Evolutionary conservation across 2,329 filamentous ascomycete genomes (phyloP).

Genomic region (Westerdykella ornata): DNA sequence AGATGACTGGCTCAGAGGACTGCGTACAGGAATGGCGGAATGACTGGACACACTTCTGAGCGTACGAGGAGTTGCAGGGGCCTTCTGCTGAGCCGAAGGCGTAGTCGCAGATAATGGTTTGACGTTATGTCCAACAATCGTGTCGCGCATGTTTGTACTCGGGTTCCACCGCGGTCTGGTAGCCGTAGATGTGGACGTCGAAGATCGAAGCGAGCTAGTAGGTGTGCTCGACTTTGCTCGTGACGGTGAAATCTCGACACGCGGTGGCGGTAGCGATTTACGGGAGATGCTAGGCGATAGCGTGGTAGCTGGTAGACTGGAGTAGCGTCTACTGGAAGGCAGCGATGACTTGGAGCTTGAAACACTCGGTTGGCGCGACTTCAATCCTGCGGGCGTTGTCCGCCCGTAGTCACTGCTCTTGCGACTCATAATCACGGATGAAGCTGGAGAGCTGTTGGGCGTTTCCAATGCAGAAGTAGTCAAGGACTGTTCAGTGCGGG

Average conservation of each 20-base stretch:
- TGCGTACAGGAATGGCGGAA: slow-evolving; percentile 33
- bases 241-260: slow-evolving; percentile 18
- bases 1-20: slow-evolving; percentile 26
- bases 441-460: slow-evolving; percentile 58
- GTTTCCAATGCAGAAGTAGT: slow-evolving; percentile 60
- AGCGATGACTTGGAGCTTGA: slow-evolving; percentile 38
- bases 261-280: slow-evolving; percentile 20
- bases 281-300: slow-evolving; percentile 12
- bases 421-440: slow-evolving; percentile 54
- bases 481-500: slow-evolving; percentile 62
- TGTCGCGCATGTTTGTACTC: slow-evolving; percentile 35
- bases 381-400: slow-evolving; percentile 43
- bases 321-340: slow-evolving; percentile 42
- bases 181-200: slow-evolving; percentile 20
- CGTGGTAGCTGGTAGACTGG: slow-evolving; percentile 40
- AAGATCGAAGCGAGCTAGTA: slow-evolving; percentile 17
- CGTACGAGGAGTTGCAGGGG: slow-evolving; percentile 11
- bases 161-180: slow-evolving; percentile 37
- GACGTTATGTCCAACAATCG: slow-evolving; percentile 35
- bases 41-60: slow-evolving; percentile 27
- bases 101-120: slow-evolving; percentile 32
- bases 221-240: slow-evolving; percentile 23
- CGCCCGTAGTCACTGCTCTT: slow-evolving; percentile 44
- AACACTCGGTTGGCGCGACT: slow-evolving; percentile 44
- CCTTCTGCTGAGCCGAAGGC: slow-evolving; percentile 29